A percentile compares a stretch with the other conserved stretches of the same genome.
These are phyloP conservation scores for Umbelopsis sp. DNA, from an alignment of 192 early-diverging fungal species.

Conservation along the genomic window DNA sequence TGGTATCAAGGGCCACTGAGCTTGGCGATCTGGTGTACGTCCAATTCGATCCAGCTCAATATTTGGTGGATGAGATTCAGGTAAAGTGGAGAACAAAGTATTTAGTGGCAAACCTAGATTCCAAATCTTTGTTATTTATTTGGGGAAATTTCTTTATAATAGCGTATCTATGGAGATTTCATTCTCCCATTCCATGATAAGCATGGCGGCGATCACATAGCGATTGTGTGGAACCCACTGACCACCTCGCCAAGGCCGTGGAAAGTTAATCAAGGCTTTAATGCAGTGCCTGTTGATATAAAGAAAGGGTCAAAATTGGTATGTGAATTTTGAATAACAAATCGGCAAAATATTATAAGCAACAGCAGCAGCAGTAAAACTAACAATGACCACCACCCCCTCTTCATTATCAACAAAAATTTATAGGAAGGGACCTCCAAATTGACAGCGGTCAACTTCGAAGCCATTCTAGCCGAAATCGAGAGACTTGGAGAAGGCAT, in stretches of 20 bases:
- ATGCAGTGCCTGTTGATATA: conserved; percentile 54
- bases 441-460: conserved; percentile 60
- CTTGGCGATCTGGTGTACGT: conserved; percentile 65
- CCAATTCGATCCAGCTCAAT: conserved; percentile 74
- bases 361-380: too few species aligned
- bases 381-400: conserved; percentile 31
- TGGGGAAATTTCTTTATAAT: background rate
- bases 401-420: conserved; percentile 27
- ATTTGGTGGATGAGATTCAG: conserved; percentile 71
- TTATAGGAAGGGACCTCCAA: conserved; percentile 33
- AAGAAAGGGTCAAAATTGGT: conserved; percentile 48
- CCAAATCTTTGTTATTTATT: conserved; percentile 8
- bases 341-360: background rate
- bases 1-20: conserved; percentile 50
- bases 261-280: conserved; percentile 66
- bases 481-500: conserved; percentile 67
- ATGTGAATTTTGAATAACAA: conserved; percentile 16
- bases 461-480: conserved; percentile 67
- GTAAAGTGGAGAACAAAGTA: conserved; percentile 17
- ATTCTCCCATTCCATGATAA: conserved; percentile 75
- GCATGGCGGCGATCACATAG: conserved; percentile 73
- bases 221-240: conserved; percentile 67
- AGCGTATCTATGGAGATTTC: conserved; percentile 58
- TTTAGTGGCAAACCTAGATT: background rate
- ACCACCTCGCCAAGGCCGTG: conserved; percentile 56